phyloP scores from a whole-genome alignment of 305 asterid species.

The Fraxinus latifolia region DNA sequence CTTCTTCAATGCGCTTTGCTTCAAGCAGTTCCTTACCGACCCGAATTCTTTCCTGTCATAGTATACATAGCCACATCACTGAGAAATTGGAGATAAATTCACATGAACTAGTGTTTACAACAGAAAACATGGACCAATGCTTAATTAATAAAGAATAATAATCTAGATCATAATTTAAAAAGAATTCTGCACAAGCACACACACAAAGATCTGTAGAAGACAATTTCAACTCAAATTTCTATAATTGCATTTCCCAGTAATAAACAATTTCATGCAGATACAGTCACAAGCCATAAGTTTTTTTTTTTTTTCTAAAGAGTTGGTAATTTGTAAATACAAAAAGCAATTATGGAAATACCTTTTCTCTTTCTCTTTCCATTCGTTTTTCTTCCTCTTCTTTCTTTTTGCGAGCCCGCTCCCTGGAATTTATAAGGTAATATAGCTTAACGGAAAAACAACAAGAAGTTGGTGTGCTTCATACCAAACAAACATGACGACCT shows the following conservation, averaged over 20 bases:
- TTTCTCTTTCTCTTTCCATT: constrained; percentile 91
- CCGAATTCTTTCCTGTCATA: constrained; percentile 85
- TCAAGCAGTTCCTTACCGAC: constrained; percentile 84
- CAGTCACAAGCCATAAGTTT: neutral
- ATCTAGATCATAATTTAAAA: neutral
- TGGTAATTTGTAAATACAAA: neutral
- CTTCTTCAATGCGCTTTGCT: constrained; percentile 96
- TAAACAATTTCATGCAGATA: neutral
- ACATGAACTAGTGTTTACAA: constrained; percentile 9
- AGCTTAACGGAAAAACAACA: neutral
- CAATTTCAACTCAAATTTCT: neutral
- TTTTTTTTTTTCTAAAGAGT: neutral
- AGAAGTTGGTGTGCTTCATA: neutral
- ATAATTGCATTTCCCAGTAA: neutral
- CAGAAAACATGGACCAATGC: constrained; percentile 16
- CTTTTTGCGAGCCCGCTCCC: constrained; percentile 97
- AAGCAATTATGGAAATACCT: constrained; percentile 43
- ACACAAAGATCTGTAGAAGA: neutral
- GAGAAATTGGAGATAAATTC: constrained; percentile 6
- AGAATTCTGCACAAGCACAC: neutral
- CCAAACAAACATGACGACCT: neutral
- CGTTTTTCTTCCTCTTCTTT: constrained; percentile 96
- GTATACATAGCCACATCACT: constrained; percentile 20
- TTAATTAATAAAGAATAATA: neutral
- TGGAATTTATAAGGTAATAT: constrained; percentile 25